A percentile compares a stretch with the other conserved stretches of the same genome.
Conservation (phyloP, 2,329 filamentous ascomycete species). For the Plenodomus lindquistii region DNA sequence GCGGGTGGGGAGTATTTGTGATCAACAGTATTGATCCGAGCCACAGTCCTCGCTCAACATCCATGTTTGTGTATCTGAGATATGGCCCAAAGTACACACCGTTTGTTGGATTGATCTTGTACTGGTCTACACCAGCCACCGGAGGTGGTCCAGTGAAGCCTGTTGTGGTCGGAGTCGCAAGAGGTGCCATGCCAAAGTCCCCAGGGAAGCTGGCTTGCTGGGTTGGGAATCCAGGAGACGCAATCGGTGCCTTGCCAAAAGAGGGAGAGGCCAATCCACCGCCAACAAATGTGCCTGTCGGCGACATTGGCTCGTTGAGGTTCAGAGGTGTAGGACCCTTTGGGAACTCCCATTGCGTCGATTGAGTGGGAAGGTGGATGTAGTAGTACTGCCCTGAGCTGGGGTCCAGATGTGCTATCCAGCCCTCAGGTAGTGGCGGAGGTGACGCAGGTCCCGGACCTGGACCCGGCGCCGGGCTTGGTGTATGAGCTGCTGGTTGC, state of each 20-base stretch:
- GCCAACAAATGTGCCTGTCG: conserved; percentile 60
- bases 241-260: conserved; percentile 64
- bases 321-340: conserved; percentile 91
- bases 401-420: conserved; percentile 95
- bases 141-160: conserved; percentile 90
- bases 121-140: conserved; percentile 86
- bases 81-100: conserved; percentile 98
- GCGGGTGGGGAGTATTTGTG: conserved; percentile 87
- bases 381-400: conserved; percentile 99
- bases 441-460: conserved; percentile 74
- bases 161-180: conserved; percentile 73
- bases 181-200: conserved; percentile 78
- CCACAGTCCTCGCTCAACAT: conserved; percentile 88
- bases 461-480: conserved; percentile 53
- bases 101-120: conserved; percentile 90
- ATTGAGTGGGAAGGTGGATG: conserved; percentile 91
- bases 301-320: conserved; percentile 83
- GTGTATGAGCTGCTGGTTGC: conserved; percentile 35
- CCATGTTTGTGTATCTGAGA: conserved; percentile 95
- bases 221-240: conserved; percentile 81
- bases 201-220: conserved; percentile 83
- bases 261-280: conserved; percentile 49
- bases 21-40: conserved; percentile 91
- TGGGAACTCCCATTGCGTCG: conserved; percentile 98
- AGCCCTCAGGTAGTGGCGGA: conserved; percentile 92